phyloP scores from a whole-genome alignment of 2,329 filamentous ascomycete species.

The Coniochaeta sp. region DNA sequence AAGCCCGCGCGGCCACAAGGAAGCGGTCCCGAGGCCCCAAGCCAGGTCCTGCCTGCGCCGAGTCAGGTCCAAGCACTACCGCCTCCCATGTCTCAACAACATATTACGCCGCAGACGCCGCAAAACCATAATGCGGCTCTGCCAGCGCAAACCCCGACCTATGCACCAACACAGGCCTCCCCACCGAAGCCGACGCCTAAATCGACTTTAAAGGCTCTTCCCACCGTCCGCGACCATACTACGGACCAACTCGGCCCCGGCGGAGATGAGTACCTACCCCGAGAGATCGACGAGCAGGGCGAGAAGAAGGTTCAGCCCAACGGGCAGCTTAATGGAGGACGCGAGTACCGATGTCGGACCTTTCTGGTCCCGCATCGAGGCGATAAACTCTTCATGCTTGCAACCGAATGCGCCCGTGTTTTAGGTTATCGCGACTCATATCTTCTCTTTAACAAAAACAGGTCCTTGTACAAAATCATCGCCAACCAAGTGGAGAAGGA shows the following conservation, averaged over 20 bases:
- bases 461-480: conserved; percentile 95
- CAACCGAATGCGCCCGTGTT: conserved; percentile 92
- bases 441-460: conserved; percentile 95
- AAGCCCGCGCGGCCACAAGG: conserved; percentile 45
- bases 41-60: conserved; percentile 39
- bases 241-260: conserved; percentile 87
- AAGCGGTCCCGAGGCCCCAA: conserved; percentile 49
- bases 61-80: conserved; percentile 26
- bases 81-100: conserved; percentile 21
- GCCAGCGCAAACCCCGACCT: conserved; percentile 34
- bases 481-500: conserved; percentile 95
- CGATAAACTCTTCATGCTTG: conserved; percentile 96
- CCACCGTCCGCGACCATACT: conserved; percentile 93
- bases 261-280: conserved; percentile 89
- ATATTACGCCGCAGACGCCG: conserved; percentile 31
- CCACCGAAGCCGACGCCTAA: conserved; percentile 80
- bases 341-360: conserved; percentile 87
- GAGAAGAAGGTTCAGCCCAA: conserved; percentile 88
- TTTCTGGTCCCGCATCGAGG: conserved; percentile 88
- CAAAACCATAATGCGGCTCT: conserved; percentile 44
- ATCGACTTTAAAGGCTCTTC: conserved; percentile 82
- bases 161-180: conserved; percentile 31
- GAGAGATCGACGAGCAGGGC: conserved; percentile 86
- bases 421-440: conserved; percentile 97
- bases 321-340: conserved; percentile 72